Conservation (phyloP, 306 rosid species). For the Trichosanthes truncata region DNA sequence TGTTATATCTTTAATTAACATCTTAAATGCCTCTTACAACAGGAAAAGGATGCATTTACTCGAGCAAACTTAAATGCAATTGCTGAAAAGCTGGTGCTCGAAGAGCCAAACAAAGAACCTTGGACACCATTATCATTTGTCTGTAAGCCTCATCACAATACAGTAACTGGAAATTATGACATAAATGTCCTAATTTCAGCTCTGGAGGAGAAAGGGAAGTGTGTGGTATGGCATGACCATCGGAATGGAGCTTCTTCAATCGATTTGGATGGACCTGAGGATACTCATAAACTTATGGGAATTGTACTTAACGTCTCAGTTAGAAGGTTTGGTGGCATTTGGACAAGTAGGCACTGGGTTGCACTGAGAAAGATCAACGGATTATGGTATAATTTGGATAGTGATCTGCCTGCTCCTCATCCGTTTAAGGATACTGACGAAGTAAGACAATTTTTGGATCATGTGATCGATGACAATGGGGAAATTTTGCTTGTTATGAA, state of each 20-base stretch:
- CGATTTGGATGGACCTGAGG: slow-evolving; percentile 50
- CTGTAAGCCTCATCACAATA: slow-evolving; percentile 75
- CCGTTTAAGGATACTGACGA: slow-evolving; percentile 37
- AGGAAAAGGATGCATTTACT: slow-evolving; percentile 62
- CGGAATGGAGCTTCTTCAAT: slow-evolving; percentile 51
- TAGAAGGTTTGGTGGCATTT: slow-evolving; percentile 56
- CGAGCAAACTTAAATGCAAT: slow-evolving; percentile 54
- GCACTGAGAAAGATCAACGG: slow-evolving; percentile 56
- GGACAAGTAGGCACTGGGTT: slow-evolving; percentile 86
- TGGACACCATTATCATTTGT: slow-evolving; percentile 58
- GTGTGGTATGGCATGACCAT: slow-evolving; percentile 71
- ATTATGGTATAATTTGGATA: slow-evolving; percentile 78
- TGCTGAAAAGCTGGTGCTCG: slow-evolving; percentile 48
- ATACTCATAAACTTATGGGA: slow-evolving; percentile 53
- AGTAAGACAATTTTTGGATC: slow-evolving; percentile 54
- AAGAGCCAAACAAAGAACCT: slow-evolving; percentile 37
- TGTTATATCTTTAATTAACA: neutral
- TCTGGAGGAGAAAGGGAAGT: slow-evolving; percentile 64
- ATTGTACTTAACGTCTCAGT: slow-evolving; percentile 60
- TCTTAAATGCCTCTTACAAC: slow-evolving; percentile 5
- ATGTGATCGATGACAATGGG: slow-evolving; percentile 40
- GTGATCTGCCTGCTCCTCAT: slow-evolving; percentile 58
- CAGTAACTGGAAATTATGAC: slow-evolving; percentile 81
- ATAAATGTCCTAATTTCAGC: slow-evolving; percentile 78
- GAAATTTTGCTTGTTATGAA: slow-evolving; percentile 82